Evolutionary conservation across 2,329 filamentous ascomycete species (phyloP).

Genomic region (Xylariaceae sp.): DNA sequence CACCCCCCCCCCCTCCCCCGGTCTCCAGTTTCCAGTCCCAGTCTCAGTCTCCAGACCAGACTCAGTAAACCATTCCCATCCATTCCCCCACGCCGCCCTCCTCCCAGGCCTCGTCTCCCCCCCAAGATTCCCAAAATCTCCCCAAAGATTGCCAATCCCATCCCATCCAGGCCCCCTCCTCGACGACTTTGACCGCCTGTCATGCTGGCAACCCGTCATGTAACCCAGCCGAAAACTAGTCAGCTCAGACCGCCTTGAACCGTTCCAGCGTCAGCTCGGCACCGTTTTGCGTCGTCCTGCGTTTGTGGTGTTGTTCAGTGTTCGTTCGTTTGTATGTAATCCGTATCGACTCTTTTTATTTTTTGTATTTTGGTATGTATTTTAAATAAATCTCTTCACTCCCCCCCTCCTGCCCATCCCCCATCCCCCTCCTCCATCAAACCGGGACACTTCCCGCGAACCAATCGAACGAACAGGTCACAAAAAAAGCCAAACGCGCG

Average conservation of each 20-base stretch:
- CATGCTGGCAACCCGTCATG: slow-evolving; percentile 24
- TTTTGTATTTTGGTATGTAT: not conserved
- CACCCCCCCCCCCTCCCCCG: slow-evolving; percentile 3
- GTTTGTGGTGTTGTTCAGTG: not conserved
- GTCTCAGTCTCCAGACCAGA: too few relatives aligned
- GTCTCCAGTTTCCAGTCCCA: too few relatives aligned
- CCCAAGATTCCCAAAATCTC: too few relatives aligned
- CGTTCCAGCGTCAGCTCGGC: slow-evolving; percentile 28
- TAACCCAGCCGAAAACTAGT: slow-evolving; percentile 26
- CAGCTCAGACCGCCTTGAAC: slow-evolving; percentile 32
- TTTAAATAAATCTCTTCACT: too few relatives aligned
- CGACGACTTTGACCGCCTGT: slow-evolving; percentile 29
- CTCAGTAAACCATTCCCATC: slow-evolving; percentile 7
- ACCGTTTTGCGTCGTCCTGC: slow-evolving; percentile 17
- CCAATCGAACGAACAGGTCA: slow-evolving; percentile 17
- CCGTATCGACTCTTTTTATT: not conserved
- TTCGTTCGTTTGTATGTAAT: not conserved
- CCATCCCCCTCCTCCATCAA: slow-evolving; percentile 10
- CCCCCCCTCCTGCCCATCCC: too few relatives aligned
- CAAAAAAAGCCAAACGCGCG: slow-evolving; percentile 12
- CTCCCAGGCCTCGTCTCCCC: not conserved
- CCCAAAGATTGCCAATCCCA: slow-evolving; percentile 9
- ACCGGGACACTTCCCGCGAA: slow-evolving; percentile 12
- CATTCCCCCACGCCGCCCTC: slow-evolving; percentile 20
- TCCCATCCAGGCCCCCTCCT: slow-evolving; percentile 21